Conservation (phyloP, 164 flowering plant species). For the Liriodendron chinense region DNA sequence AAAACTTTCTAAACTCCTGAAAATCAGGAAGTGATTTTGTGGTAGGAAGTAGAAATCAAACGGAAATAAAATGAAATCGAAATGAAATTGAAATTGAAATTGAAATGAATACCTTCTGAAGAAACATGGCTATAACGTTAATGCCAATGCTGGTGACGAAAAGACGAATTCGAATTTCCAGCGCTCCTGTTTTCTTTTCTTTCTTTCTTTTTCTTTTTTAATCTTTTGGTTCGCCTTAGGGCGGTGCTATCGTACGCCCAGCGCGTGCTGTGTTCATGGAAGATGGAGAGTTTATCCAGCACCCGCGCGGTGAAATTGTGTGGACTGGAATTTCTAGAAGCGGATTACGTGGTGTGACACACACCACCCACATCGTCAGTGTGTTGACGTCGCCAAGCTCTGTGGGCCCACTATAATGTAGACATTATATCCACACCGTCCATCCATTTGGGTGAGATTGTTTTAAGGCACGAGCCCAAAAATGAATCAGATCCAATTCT, state of each 20-base stretch:
- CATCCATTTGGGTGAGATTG: too few relatives aligned
- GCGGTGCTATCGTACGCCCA: not conserved
- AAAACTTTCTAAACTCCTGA: not conserved
- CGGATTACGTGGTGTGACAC: too few relatives aligned
- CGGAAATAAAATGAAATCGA: not conserved
- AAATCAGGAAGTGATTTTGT: not conserved
- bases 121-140: slow-evolving; percentile 39
- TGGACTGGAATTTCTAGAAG: too few relatives aligned
- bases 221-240: not conserved
- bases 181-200: not conserved
- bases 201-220: not conserved
- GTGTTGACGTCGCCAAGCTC: too few relatives aligned
- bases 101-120: slow-evolving; percentile 45
- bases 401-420: too few relatives aligned
- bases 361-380: too few relatives aligned
- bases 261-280: not conserved
- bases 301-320: too few relatives aligned
- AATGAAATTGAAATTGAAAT: not conserved
- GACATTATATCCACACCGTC: too few relatives aligned
- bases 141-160: not conserved
- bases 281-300: too few relatives aligned
- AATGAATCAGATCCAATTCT: too few relatives aligned
- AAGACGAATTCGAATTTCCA: not conserved
- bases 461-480: too few relatives aligned
- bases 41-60: not conserved